Percentiles rank a stretch among this genome's conserved stretches.
Conservation (phyloP, 208 protist genomes). For the Acanthamoeba lugdunensis region DNA sequence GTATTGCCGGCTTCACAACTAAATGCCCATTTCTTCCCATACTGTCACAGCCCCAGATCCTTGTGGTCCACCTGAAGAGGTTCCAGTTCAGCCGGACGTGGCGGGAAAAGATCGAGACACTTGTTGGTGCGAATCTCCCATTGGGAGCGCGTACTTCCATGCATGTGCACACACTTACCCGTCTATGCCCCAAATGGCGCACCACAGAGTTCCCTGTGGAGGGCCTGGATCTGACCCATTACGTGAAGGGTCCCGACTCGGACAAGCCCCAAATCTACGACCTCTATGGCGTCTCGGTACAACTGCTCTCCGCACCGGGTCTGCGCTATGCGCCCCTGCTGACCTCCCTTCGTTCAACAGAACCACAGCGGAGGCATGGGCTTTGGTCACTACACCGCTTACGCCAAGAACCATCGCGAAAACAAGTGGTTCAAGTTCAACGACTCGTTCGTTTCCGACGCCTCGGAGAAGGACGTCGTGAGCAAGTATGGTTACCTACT, state of each 20-base stretch:
- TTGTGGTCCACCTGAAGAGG: conserved; percentile 88
- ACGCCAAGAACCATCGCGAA: conserved; percentile 77
- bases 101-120: conserved; percentile 86
- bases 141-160: no score
- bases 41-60: conserved; percentile 76
- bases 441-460: conserved; percentile 72
- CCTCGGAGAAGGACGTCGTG: conserved; percentile 4
- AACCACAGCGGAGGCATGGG: conserved; percentile 84
- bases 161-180: no score
- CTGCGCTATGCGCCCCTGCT: not conserved
- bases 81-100: conserved; percentile 80
- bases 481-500: conserved; percentile 11
- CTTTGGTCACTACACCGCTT: conserved; percentile 87
- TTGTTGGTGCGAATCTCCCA: conserved; percentile 53
- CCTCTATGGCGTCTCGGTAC: conserved; percentile 81
- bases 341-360: not conserved
- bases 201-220: conserved; percentile 78
- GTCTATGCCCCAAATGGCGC: no score
- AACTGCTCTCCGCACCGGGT: not conserved
- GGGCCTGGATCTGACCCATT: conserved; percentile 78
- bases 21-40: not conserved
- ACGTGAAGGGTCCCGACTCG: conserved; percentile 53
- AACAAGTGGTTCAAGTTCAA: conserved; percentile 83
- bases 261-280: conserved; percentile 82
- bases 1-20: not conserved